Conservation (phyloP, 2,329 filamentous ascomycete genomes). For the Aspergillus eucalypticola region DNA sequence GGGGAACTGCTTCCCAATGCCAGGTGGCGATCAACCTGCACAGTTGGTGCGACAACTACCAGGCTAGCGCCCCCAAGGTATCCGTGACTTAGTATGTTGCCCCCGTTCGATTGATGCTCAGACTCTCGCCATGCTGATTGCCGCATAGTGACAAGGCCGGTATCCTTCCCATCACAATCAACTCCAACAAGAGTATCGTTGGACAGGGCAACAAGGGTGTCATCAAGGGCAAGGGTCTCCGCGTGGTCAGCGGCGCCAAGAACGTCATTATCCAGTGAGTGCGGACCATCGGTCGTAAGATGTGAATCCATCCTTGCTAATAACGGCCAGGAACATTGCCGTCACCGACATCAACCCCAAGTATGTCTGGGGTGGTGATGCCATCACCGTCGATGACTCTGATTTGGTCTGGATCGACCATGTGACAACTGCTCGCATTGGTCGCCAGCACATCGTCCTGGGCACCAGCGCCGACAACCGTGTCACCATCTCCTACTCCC, state of each 20-base stretch:
- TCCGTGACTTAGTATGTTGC: conserved; percentile 37
- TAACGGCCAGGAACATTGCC: conserved; percentile 47
- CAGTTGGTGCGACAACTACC: conserved; percentile 60
- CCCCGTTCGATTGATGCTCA: too few species aligned
- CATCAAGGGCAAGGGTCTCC: conserved; percentile 60
- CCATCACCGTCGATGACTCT: conserved; percentile 53
- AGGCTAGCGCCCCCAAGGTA: conserved; percentile 52
- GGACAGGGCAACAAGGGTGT: conserved; percentile 56
- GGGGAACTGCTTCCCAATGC: conserved; percentile 54
- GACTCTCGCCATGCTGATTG: not conserved
- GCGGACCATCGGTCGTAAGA: not conserved
- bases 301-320: not conserved
- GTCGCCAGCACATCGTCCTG: conserved; percentile 62
- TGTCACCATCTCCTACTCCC: conserved; percentile 61
- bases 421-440: conserved; percentile 54
- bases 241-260: conserved; percentile 47
- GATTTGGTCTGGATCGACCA: conserved; percentile 50
- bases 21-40: conserved; percentile 63
- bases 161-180: conserved; percentile 52
- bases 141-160: conserved; percentile 52
- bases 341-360: conserved; percentile 59
- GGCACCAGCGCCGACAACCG: conserved; percentile 56
- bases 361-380: conserved; percentile 62
- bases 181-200: conserved; percentile 59
- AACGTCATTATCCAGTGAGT: conserved; percentile 60